These are phyloP conservation scores for Penicillium canariense DNA, from an alignment of 495 filamentous ascomycete genomes.

Conservation along the genomic window DNA sequence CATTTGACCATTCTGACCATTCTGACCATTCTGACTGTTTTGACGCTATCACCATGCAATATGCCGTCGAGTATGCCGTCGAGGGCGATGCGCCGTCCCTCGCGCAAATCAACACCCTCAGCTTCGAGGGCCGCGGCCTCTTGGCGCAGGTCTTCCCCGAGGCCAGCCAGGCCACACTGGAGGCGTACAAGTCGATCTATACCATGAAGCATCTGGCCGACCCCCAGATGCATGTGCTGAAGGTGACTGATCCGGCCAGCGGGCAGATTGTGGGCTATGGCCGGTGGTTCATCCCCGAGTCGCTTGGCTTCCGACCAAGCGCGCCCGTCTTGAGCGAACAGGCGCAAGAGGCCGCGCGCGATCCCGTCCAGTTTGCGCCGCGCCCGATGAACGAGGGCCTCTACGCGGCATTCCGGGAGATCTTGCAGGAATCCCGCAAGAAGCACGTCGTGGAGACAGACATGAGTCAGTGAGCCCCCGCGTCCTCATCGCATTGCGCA, in stretches of 20 bases:
- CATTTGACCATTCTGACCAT: no score
- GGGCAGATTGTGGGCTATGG: constrained; percentile 19
- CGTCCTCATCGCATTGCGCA: background rate
- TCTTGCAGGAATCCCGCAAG: constrained; percentile 19
- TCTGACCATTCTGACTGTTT: no score
- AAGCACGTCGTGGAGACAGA: constrained; percentile 19
- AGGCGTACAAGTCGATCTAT: constrained; percentile 17
- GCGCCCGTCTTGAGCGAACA: constrained; percentile 19
- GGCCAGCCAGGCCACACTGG: constrained; percentile 2
- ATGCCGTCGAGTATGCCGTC: constrained; percentile 20
- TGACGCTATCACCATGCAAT: constrained; percentile 16
- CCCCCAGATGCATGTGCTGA: constrained; percentile 27
- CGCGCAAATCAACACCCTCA: constrained; percentile 23
- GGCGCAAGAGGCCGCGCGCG: constrained; percentile 12
- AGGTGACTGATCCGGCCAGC: constrained; percentile 15
- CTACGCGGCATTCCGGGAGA: constrained; percentile 12
- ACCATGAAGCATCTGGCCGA: constrained; percentile 26
- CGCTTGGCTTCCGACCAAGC: constrained; percentile 1
- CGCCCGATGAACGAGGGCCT: constrained; percentile 20
- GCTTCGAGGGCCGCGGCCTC: constrained; percentile 14
- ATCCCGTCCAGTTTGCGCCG: constrained; percentile 16
- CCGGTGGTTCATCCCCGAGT: constrained; percentile 24
- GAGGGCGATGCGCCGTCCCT: constrained; percentile 21
- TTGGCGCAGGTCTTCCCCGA: constrained; percentile 20
- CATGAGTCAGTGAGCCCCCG: constrained; percentile 19